phyloP scores from a whole-genome alignment of 306 rosid genomes.

The Spatholobus suberectus region DNA sequence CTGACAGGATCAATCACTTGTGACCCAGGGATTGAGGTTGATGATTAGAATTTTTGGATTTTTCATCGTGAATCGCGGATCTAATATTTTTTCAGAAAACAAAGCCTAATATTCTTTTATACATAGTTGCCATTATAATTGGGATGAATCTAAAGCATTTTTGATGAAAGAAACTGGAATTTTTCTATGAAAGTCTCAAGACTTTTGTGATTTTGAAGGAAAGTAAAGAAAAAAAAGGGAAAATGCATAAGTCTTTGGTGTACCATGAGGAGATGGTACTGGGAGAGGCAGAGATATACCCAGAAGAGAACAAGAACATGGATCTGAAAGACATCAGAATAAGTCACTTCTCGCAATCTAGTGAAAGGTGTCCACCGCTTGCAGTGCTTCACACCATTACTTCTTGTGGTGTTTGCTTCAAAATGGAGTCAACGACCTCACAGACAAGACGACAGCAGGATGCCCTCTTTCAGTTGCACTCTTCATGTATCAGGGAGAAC shows the following conservation, averaged over 20 bases:
- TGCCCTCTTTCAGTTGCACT: conserved; percentile 81
- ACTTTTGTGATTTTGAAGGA: conserved; percentile 21
- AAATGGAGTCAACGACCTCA: conserved; percentile 80
- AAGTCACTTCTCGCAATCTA: conserved; percentile 75
- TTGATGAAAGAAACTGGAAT: conserved; percentile 24
- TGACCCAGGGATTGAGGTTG: not conserved
- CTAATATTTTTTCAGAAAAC: conserved; percentile 52
- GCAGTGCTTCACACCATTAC: conserved; percentile 87
- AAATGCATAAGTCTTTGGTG: conserved; percentile 68
- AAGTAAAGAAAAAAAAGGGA: not conserved
- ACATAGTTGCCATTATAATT: conserved; percentile 35
- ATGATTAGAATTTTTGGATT: conserved; percentile 21
- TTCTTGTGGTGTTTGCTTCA: conserved; percentile 78
- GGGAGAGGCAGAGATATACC: conserved; percentile 81
- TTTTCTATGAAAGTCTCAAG: not conserved
- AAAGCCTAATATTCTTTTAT: conserved; percentile 26
- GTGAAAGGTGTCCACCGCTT: conserved; percentile 95
- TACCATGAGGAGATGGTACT: conserved; percentile 68
- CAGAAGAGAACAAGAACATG: conserved; percentile 57
- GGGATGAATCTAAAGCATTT: conserved; percentile 63
- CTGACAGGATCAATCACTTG: conserved; percentile 1
- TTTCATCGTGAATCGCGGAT: conserved; percentile 55
- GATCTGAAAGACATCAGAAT: conserved; percentile 87
- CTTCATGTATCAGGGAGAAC: conserved; percentile 84
- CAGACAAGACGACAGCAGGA: conserved; percentile 45